Evolutionary conservation across 1,284 basidiomycete genomes (phyloP).

Genomic region (Albatrellus sp.): DNA sequence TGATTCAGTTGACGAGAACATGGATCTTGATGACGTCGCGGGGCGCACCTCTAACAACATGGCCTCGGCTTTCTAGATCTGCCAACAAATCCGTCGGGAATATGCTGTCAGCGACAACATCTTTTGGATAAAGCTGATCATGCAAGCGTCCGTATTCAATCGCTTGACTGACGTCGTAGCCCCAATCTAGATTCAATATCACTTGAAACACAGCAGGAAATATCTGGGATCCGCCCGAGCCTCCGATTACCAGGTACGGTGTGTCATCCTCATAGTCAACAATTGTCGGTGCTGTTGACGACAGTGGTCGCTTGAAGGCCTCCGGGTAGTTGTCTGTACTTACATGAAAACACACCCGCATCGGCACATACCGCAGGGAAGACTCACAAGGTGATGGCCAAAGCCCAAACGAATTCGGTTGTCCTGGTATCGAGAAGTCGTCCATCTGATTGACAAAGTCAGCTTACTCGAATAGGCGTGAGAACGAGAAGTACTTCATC

Average conservation of each 20-base stretch:
- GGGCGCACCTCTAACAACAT: slow-evolving; percentile 54
- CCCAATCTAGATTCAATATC: slow-evolving; percentile 73
- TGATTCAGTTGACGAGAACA: slow-evolving; percentile 2
- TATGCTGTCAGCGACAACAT: slow-evolving; percentile 53
- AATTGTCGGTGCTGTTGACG: slow-evolving; percentile 74
- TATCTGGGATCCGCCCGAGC: slow-evolving; percentile 80
- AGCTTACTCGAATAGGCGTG: background rate
- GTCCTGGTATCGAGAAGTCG: slow-evolving; percentile 78
- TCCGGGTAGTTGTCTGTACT: slow-evolving; percentile 82
- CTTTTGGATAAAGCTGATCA: slow-evolving; percentile 72
- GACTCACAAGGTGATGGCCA: slow-evolving; percentile 71
- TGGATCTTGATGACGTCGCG: background rate
- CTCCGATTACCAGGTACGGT: slow-evolving; percentile 68
- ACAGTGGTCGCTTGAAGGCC: slow-evolving; percentile 78
- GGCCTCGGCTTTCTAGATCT: slow-evolving; percentile 49
- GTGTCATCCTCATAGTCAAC: slow-evolving; percentile 64
- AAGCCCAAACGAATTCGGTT: slow-evolving; percentile 74
- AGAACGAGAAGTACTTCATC: slow-evolving; percentile 45
- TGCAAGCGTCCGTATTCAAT: slow-evolving; percentile 87
- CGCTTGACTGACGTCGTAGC: slow-evolving; percentile 66
- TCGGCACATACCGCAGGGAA: background rate
- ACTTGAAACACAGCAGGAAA: slow-evolving; percentile 75
- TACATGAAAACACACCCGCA: background rate
- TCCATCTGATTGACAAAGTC: slow-evolving; percentile 44
- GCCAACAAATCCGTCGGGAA: slow-evolving; percentile 43